Percentiles rank a stretch among this genome's conserved stretches.
phyloP scores from a whole-genome alignment of 2,329 filamentous ascomycete genomes.

The Zymoseptoria passerinii region DNA sequence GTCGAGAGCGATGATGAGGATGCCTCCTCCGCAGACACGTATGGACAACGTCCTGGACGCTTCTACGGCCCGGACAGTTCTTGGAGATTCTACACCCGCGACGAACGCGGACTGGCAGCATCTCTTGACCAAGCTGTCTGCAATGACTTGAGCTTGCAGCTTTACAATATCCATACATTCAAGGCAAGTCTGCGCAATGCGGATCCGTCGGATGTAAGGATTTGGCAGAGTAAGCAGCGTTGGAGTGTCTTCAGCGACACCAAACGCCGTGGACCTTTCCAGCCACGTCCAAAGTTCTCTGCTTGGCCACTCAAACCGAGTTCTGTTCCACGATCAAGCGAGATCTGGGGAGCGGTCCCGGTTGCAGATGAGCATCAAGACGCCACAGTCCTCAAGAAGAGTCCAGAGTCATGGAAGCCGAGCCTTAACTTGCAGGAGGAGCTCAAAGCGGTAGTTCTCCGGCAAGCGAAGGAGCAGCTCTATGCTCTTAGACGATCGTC shows the following conservation, averaged over 20 bases:
- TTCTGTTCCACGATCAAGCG: conserved; percentile 51
- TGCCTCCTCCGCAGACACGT: conserved; percentile 3
- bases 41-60: conserved; percentile 46
- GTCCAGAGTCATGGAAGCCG: conserved; percentile 34
- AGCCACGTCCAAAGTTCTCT: conserved; percentile 58
- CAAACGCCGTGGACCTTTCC: conserved; percentile 30
- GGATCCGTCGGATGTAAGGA: conserved; percentile 5
- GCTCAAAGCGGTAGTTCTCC: conserved; percentile 57
- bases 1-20: conserved; percentile 1
- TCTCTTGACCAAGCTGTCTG: conserved; percentile 57
- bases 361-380: conserved; percentile 10
- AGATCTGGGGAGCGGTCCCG: conserved; percentile 38
- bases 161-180: conserved; percentile 69
- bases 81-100: conserved; percentile 56
- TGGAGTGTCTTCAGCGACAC: conserved; percentile 31
- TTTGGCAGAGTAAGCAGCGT: conserved; percentile 34
- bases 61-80: conserved; percentile 60
- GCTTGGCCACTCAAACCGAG: conserved; percentile 69
- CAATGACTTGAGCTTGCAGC: conserved; percentile 62
- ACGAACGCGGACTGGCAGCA: conserved; percentile 54
- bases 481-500: not conserved
- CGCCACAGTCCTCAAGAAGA: conserved; percentile 11
- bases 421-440: conserved; percentile 62
- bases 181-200: conserved; percentile 41
- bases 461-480: conserved; percentile 54